Base-by-base conservation (phyloP, 1,284 basidiomycete genomes). In the Melampsora larici-populina region DNA sequence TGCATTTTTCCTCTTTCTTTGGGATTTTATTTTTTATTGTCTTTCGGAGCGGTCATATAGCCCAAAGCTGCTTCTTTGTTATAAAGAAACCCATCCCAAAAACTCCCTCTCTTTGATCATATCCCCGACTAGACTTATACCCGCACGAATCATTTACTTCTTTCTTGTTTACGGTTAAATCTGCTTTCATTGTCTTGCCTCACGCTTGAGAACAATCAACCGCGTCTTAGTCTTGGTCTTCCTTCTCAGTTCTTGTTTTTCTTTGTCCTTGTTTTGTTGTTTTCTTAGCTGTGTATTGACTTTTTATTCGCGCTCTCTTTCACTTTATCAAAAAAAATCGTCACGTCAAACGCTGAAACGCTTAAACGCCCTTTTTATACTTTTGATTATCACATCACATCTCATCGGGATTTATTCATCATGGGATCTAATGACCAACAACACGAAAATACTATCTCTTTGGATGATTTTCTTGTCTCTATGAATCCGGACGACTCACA, bases 341-440 rank as follows among this genome's bases (percentile, higher is more conserved):
- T 64, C 33, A 64, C 63, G 33, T 64, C 18, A 36, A 64, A 64
- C 21, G 31, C 43, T 46, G 43, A 46, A 46, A 46, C 43, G 43
- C 55, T 15, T 58, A 58, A n/a, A 58, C 55, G 29, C 55, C 55
- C 55, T 29, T 58, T n/a, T 58, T 21, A 24, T 58, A 58, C 55
- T 29, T 29, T 58, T 58, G n/a, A 58, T 58, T 29, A 58, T 29
- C 29, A n/a, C 21, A 58, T 58, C 55, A 13, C 43, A 24, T 58
- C 55, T 13, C 15, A 29, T 29, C n/a, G n/a, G 55, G 17, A n/a
- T 18, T 51, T 40, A 21, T 26, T 62, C 24, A 68, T 68, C 31
- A 76, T 76, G 74, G 74, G 51, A 62, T 69, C 62, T 17, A 65
- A 69, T n/a, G 74, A 69, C 29, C 55, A 58, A n/a, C 55, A n/a